Evolutionary conservation across 2,329 filamentous ascomycete species (phyloP).

Genomic region (Aspergillus arachidicola): DNA sequence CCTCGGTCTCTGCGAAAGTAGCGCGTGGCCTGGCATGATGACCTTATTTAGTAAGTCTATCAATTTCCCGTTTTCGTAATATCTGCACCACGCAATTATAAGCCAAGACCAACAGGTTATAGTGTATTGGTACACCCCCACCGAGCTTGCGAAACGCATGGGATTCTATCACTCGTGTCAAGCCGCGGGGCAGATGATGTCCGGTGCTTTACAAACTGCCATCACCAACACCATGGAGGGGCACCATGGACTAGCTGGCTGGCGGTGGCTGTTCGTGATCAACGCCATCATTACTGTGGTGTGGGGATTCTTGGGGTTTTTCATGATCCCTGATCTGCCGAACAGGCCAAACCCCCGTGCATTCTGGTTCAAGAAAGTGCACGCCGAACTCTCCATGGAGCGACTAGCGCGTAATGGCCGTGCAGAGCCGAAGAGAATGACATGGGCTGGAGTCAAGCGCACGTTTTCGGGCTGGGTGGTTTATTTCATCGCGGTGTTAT

Average conservation of each 20-base stretch:
- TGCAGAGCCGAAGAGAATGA: neutral
- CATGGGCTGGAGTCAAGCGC: neutral
- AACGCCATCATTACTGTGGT: constrained; percentile 42
- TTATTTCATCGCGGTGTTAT: neutral
- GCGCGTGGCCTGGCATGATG: neutral
- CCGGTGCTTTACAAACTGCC: constrained; percentile 33
- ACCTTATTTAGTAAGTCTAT: neutral
- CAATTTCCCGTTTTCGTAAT: neutral
- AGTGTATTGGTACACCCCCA: constrained; percentile 4
- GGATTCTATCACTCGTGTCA: constrained; percentile 36
- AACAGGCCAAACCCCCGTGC: constrained; percentile 25
- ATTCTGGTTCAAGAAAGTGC: constrained; percentile 1
- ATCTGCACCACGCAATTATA: neutral
- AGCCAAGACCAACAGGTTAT: neutral
- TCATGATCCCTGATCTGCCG: constrained; percentile 44
- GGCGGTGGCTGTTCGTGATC: constrained; percentile 43
- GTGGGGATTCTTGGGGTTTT: constrained; percentile 37
- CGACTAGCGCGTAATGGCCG: neutral
- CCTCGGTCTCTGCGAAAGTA: neutral
- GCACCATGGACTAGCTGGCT: constrained; percentile 33
- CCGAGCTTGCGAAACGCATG: constrained; percentile 36
- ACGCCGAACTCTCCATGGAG: constrained; percentile 1
- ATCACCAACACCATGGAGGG: constrained; percentile 36
- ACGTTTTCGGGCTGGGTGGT: constrained; percentile 2
- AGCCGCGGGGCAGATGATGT: constrained; percentile 34